A percentile compares a stretch with the other conserved stretches of the same genome.
Conservation (phyloP, 1,284 basidiomycete species). For the Cutaneotrichosporon cavernicola region DNA sequence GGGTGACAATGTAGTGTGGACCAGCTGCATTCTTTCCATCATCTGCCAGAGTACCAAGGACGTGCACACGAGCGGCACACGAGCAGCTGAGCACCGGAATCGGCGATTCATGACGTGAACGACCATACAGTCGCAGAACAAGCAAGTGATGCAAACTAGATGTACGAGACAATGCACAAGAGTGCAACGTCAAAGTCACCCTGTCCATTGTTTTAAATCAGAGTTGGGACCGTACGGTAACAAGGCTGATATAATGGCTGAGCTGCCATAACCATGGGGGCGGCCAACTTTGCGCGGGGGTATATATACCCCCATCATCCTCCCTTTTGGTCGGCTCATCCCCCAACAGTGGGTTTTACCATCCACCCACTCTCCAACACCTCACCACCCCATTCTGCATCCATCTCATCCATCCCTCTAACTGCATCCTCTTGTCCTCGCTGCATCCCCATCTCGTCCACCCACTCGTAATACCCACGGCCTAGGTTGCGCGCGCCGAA, state of each 20-base stretch:
- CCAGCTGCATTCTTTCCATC: too few species aligned
- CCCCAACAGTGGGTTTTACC: neutral
- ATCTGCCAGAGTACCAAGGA: too few species aligned
- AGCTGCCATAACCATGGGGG: neutral
- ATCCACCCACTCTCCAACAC: neutral
- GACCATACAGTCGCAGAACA: too few species aligned
- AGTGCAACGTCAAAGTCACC: neutral
- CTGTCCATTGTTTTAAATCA: neutral
- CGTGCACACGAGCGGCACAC: too few species aligned
- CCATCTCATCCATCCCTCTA: slow-evolving; percentile 1
- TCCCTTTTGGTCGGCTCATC: neutral
- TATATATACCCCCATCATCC: slow-evolving; percentile 12
- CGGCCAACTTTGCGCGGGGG: slow-evolving; percentile 8
- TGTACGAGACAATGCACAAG: neutral
- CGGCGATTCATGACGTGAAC: too few species aligned
- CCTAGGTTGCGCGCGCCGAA: neutral
- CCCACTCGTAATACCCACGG: neutral
- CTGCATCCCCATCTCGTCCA: neutral
- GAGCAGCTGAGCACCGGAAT: too few species aligned
- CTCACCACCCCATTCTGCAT: neutral
- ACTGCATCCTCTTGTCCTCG: neutral
- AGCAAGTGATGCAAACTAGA: neutral
- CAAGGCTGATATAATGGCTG: too few species aligned
- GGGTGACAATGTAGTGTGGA: too few species aligned
- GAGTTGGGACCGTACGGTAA: neutral